Evolutionary conservation across 768 basidiomycete genomes (phyloP), one percentile per base, ranked within the genome.

Genomic region (Asterophora parasitica): DNA sequence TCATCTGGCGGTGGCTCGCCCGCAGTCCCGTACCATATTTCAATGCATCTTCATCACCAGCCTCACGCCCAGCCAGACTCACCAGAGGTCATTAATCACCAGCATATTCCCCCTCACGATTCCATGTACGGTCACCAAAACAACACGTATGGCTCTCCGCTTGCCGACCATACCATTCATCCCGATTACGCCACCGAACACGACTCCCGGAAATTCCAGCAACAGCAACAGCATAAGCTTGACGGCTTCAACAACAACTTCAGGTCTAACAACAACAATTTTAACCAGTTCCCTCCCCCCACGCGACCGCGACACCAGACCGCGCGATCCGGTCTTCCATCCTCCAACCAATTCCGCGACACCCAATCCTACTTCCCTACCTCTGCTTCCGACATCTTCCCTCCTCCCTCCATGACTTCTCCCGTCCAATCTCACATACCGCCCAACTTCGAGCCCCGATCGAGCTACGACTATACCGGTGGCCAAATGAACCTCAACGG

Each of bases 1-100:
- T 77, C 79, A 40, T 76, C 81, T 34, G 51, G 55, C 34, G 59
- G 53, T 33, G 72, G 70, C 49, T 79, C 79, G 51, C 78, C 81
- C 47, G 72, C 78, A 31, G 64, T 77, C 16, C 78, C 77, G 49
- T 83, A 73, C 61, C 80, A 77, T 54, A 60, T 75, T 38, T 58
- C 72, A 54, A 73, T 75, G 53, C 75, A 77, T 51, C 58, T 69
- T 27, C 76, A 73, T 45, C 72, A 67, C 27, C 65, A 64, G 34
- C 62, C 67, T 34, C 57, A 67, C 44, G 49, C 65, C 40, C 76
- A 73, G 50, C 65, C 80, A 30, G 79, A 81, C 54, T 79, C 82
- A 7, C 70, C 75, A 17, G 71, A 73, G 58, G 61, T 68, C 51
- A 62, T 63, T 52, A 64, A 64, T 56, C 64, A 61, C 20, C 64